phyloP scores from a whole-genome alignment of 2,329 filamentous ascomycete genomes.

The Paramyrothecium sp. region DNA sequence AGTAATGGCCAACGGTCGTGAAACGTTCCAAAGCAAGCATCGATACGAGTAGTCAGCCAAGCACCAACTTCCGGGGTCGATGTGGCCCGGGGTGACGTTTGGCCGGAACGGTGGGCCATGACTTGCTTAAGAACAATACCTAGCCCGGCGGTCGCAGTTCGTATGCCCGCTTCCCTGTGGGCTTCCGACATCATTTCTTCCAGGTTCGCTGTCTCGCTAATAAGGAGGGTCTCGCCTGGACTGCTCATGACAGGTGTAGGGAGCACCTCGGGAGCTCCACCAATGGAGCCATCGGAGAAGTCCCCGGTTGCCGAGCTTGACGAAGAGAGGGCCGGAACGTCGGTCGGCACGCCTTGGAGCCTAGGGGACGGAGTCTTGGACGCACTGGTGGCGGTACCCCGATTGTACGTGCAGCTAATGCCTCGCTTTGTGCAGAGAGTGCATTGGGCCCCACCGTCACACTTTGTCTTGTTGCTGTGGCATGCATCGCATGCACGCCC shows the following conservation, averaged over 20 bases:
- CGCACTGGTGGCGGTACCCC: slow-evolving; percentile 5
- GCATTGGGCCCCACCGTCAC: slow-evolving; percentile 37
- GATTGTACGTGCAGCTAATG: slow-evolving; percentile 34
- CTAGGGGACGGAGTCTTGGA: neutral
- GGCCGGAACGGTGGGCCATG: neutral
- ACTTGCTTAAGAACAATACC: neutral
- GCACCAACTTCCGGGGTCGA: slow-evolving; percentile 14
- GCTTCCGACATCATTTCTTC: neutral
- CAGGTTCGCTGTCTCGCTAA: neutral
- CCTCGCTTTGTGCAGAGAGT: slow-evolving; percentile 36
- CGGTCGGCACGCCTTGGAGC: neutral
- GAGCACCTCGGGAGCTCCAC: neutral
- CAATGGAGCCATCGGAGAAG: neutral
- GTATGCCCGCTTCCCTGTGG: neutral
- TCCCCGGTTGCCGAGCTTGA: neutral
- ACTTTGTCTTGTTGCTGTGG: slow-evolving; percentile 44
- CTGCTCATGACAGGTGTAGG: neutral
- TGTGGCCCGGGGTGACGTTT: neutral
- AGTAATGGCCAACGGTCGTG: slow-evolving; percentile 41
- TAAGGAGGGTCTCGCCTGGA: neutral
- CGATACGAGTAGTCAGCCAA: slow-evolving; percentile 7
- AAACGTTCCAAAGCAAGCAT: slow-evolving; percentile 36
- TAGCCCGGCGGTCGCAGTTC: neutral
- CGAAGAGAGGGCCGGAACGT: neutral
- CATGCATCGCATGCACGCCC: slow-evolving; percentile 41